Conservation (phyloP, 495 filamentous ascomycete genomes). For the Neurospora sp. region DNA sequence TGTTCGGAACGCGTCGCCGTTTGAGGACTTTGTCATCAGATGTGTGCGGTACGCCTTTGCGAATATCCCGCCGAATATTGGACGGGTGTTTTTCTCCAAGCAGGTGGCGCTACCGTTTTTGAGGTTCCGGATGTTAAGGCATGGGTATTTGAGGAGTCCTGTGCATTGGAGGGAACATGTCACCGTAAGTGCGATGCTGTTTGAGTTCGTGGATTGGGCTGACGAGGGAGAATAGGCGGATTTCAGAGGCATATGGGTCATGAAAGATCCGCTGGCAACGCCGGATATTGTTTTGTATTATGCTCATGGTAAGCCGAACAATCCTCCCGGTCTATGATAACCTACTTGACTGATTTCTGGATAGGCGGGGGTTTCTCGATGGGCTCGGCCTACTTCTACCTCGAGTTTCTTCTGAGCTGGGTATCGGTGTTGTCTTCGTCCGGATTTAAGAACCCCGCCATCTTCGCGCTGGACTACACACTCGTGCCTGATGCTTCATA, state of each 20-base stretch:
- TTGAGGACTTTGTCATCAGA: constrained; percentile 63
- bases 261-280: constrained; percentile 34
- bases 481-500: constrained; percentile 64
- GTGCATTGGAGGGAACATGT: constrained; percentile 50
- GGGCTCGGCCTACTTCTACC: constrained; percentile 70
- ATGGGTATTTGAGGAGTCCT: constrained; percentile 52
- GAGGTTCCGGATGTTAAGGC: constrained; percentile 59
- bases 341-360: background rate
- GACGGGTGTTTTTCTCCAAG: constrained; percentile 68
- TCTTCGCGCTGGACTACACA: constrained; percentile 72
- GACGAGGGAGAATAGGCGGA: constrained; percentile 4
- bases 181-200: background rate
- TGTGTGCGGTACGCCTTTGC: constrained; percentile 70
- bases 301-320: constrained; percentile 47
- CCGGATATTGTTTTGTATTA: constrained; percentile 68
- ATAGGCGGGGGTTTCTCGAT: constrained; percentile 65
- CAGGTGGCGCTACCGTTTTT: constrained; percentile 60
- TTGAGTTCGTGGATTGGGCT: constrained; percentile 15
- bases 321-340: background rate
- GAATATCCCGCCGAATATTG: constrained; percentile 53
- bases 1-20: constrained; percentile 52
- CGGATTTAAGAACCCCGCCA: constrained; percentile 60
- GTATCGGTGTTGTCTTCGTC: constrained; percentile 42
- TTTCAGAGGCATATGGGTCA: constrained; percentile 54
- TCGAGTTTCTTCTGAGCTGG: constrained; percentile 67